These are phyloP conservation scores for Plasmodium cynomolgi DNA, from an alignment of 169 alveolate species.

Conservation along the genomic window DNA sequence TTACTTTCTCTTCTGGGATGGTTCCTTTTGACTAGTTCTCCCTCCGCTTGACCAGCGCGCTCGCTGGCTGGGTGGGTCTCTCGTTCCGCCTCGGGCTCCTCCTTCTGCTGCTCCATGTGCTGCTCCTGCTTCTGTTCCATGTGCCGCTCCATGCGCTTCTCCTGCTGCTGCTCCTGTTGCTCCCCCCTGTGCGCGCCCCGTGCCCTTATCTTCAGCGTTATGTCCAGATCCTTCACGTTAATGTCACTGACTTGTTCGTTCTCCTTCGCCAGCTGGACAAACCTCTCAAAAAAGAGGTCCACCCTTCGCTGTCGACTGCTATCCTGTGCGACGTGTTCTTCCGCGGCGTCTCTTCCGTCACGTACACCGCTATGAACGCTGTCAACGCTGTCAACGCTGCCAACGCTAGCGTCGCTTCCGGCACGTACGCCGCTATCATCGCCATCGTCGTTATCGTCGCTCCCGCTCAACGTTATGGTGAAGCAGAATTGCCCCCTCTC, in stretches of 20 bases:
- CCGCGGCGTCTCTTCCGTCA: background rate
- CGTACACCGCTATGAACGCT: too few species aligned
- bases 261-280: conserved; percentile 29
- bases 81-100: background rate
- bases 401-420: background rate
- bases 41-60: background rate
- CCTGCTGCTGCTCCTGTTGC: background rate
- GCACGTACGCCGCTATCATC: too few species aligned
- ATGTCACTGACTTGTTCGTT: conserved; percentile 12
- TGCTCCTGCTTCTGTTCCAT: background rate
- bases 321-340: background rate
- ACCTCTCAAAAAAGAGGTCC: conserved; percentile 37
- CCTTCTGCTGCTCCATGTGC: background rate
- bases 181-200: background rate
- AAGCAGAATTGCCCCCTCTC: conserved; percentile 29
- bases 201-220: conserved; percentile 28
- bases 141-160: background rate
- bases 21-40: background rate
- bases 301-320: background rate
- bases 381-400: background rate
- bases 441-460: background rate
- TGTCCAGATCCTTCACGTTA: conserved; percentile 24
- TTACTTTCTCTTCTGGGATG: background rate
- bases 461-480: conserved; percentile 12
- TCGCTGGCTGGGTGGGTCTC: background rate